phyloP scores from a whole-genome alignment of 73 alveolate genomes.

The Paramecium octaurelia region DNA sequence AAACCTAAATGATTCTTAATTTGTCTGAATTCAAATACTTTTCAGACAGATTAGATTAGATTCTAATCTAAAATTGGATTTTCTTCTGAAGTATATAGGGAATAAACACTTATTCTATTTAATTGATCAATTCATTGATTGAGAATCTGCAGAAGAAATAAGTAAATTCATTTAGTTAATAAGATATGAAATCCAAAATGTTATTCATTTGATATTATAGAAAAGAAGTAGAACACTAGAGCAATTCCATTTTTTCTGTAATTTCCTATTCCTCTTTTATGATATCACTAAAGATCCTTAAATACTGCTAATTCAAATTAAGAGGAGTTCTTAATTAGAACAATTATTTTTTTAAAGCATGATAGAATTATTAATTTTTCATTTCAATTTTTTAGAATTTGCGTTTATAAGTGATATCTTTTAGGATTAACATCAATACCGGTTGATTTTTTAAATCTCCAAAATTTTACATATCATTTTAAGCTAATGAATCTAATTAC shows the following conservation, averaged over 20 bases:
- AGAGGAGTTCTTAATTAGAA: constrained; percentile 50
- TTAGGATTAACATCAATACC: background rate
- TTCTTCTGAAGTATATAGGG: background rate
- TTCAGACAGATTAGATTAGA: background rate
- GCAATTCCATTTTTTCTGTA: background rate
- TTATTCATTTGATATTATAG: constrained; percentile 25
- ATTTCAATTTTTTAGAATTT: background rate
- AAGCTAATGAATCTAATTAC: background rate
- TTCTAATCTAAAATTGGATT: background rate
- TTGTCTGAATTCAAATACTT: background rate
- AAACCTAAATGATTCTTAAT: background rate
- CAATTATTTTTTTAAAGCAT: background rate
- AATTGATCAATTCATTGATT: background rate
- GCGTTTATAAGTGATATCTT: background rate
- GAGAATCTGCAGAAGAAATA: background rate
- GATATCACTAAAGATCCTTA: background rate
- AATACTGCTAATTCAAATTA: background rate
- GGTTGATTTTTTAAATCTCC: background rate
- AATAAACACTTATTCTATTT: background rate
- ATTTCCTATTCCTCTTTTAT: background rate
- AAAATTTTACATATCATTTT: background rate
- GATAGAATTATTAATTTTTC: background rate
- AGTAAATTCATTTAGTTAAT: background rate
- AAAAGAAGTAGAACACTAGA: background rate
- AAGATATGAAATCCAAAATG: background rate